These are phyloP conservation scores for Cyberlindnera bimundalis DNA, from an alignment of 805 yeast species.

Conservation along the genomic window DNA sequence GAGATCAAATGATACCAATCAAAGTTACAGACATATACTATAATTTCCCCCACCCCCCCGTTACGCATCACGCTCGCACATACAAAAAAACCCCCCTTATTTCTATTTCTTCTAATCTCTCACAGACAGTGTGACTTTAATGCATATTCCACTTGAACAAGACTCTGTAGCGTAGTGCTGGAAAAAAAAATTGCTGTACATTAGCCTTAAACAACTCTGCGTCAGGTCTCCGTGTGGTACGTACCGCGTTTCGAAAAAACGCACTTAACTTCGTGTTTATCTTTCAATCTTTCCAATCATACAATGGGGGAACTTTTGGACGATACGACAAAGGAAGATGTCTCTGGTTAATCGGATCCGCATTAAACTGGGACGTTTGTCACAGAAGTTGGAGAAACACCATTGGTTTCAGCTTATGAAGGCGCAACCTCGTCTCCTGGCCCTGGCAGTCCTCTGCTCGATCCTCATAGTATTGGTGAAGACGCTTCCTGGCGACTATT, in stretches of 20 bases:
- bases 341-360: slow-evolving; percentile 1
- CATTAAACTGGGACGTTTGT: neutral
- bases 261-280: neutral
- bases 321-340: neutral
- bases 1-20: slow-evolving; percentile 3
- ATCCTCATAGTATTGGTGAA: neutral
- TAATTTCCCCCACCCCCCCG: too few relatives aligned
- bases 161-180: neutral
- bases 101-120: neutral
- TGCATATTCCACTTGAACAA: slow-evolving; percentile 2
- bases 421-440: slow-evolving; percentile 4
- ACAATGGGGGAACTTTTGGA: too few relatives aligned
- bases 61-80: too few relatives aligned
- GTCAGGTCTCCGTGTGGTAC: too few relatives aligned
- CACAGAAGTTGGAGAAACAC: slow-evolving; percentile 1
- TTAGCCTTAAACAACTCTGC: too few relatives aligned
- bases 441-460: neutral
- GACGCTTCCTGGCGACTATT: neutral
- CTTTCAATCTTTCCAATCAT: neutral
- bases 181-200: too few relatives aligned
- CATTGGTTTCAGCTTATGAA: neutral
- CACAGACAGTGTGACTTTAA: slow-evolving; percentile 3
- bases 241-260: neutral
- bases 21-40: neutral
- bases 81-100: neutral